Evolutionary conservation across 139 green algal genomes (phyloP).

Genomic region (Cymbomonas tetramitiformis): DNA sequence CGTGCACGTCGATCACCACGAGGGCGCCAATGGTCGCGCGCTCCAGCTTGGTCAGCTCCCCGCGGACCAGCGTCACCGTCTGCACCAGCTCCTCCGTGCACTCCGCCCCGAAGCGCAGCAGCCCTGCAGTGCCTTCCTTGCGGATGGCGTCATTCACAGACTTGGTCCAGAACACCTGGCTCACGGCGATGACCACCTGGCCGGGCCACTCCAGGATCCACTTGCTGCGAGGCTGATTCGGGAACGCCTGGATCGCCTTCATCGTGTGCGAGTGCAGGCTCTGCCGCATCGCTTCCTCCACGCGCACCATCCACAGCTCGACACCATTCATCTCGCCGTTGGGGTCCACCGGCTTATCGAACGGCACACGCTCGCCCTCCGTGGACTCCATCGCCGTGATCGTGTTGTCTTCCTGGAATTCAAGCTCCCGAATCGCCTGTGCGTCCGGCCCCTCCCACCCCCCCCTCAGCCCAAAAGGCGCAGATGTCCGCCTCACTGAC

Average conservation of each 20-base stretch:
- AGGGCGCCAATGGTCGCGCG: slow-evolving; percentile 42
- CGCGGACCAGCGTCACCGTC: slow-evolving; percentile 50
- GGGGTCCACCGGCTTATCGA: slow-evolving; percentile 45
- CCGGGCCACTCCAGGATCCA: slow-evolving; percentile 61
- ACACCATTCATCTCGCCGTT: slow-evolving; percentile 26
- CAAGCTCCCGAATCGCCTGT: slow-evolving; percentile 27
- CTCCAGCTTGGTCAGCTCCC: slow-evolving; percentile 43
- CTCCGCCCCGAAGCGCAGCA: slow-evolving; percentile 41
- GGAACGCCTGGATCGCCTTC: slow-evolving; percentile 41
- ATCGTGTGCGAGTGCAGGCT: slow-evolving; percentile 44
- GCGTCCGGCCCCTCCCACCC: too few relatives aligned
- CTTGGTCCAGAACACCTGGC: slow-evolving; percentile 54
- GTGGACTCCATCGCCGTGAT: slow-evolving; percentile 38
- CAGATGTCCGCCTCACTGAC: too few relatives aligned
- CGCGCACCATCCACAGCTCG: slow-evolving; percentile 44
- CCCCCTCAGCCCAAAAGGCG: too few relatives aligned
- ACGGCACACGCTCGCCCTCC: slow-evolving; percentile 54
- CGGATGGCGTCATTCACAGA: slow-evolving; percentile 52
- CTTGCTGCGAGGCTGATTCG: slow-evolving; percentile 24
- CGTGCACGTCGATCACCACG: slow-evolving; percentile 55
- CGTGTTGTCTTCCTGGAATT: slow-evolving; percentile 27
- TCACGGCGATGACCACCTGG: slow-evolving; percentile 53
- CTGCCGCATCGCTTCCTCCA: slow-evolving; percentile 43
- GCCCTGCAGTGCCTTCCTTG: slow-evolving; percentile 35
- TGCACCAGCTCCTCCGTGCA: slow-evolving; percentile 51